These are phyloP conservation scores for Kodamaea sp. DNA, from an alignment of 1,139 yeast species.

Conservation along the genomic window DNA sequence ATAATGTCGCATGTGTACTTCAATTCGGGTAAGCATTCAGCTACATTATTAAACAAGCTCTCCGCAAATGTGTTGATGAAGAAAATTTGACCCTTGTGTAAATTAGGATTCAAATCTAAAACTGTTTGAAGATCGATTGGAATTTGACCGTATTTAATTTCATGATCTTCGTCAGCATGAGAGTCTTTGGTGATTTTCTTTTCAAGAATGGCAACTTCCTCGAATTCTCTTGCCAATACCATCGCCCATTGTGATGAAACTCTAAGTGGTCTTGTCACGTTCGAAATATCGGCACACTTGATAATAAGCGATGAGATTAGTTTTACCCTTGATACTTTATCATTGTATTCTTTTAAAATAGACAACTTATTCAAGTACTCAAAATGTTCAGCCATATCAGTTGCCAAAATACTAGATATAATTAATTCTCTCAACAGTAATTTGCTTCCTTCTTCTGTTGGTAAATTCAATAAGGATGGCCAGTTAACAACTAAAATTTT, in stretches of 20 bases:
- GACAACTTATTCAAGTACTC: conserved; percentile 57
- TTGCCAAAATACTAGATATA: conserved; percentile 63
- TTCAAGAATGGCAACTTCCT: conserved; percentile 60
- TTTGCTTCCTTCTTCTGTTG: conserved; percentile 17
- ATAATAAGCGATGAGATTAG: conserved; percentile 66
- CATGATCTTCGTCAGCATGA: conserved; percentile 9
- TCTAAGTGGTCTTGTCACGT: conserved; percentile 75
- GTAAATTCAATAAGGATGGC: conserved; percentile 47
- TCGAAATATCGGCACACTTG: conserved; percentile 92
- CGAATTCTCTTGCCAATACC: conserved; percentile 71
- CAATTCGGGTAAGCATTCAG: conserved; percentile 54
- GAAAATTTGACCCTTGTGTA: conserved; percentile 77
- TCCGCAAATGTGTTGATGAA: conserved; percentile 81
- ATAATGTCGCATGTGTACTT: conserved; percentile 49
- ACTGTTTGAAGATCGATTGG: conserved; percentile 35
- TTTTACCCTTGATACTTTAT: conserved; percentile 28
- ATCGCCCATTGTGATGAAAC: conserved; percentile 86
- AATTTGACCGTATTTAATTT: conserved; percentile 26
- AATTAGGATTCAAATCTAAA: conserved; percentile 41
- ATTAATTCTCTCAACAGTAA: conserved; percentile 31
- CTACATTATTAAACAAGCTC: conserved; percentile 65
- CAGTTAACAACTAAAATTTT: conserved; percentile 57
- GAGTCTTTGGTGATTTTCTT: conserved; percentile 23
- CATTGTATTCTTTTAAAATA: conserved; percentile 17
- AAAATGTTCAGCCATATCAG: conserved; percentile 92